Percentiles rank a stretch among this genome's conserved stretches.
phyloP scores from a whole-genome alignment of 2,329 filamentous ascomycete species.

The Paradendryphiella salina region DNA sequence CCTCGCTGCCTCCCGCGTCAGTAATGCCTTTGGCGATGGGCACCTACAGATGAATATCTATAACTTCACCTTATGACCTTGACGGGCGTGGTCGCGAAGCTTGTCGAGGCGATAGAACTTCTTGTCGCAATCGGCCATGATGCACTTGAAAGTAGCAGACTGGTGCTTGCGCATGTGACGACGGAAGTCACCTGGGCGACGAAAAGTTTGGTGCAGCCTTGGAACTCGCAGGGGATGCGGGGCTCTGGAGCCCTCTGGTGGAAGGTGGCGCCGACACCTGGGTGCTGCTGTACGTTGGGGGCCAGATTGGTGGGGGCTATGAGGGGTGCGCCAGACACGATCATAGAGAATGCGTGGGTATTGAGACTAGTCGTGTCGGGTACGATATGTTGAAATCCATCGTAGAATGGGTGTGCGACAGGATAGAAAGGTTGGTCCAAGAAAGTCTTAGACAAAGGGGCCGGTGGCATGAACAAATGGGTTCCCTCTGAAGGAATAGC shows the following conservation, averaged over 20 bases:
- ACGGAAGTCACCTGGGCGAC: slow-evolving; percentile 1
- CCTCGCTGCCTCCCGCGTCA: no score
- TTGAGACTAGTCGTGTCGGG: neutral
- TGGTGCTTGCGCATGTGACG: neutral
- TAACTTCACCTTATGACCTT: neutral
- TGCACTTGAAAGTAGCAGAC: neutral
- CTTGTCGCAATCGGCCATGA: neutral
- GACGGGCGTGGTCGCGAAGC: neutral
- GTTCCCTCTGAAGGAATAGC: neutral
- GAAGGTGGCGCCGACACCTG: neutral
- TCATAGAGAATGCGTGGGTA: neutral
- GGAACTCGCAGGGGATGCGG: neutral
- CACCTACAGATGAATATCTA: neutral
- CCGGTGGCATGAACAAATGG: neutral
- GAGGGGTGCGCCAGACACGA: neutral
- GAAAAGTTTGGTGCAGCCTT: neutral
- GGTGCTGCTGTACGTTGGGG: neutral
- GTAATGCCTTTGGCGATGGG: no score
- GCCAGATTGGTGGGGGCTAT: neutral
- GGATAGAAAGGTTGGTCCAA: neutral
- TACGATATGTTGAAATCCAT: neutral
- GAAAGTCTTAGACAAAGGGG: no score
- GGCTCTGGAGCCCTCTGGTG: neutral
- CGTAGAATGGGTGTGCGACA: neutral
- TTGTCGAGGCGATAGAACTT: slow-evolving; percentile 12